Percentiles rank a stretch among this genome's conserved stretches.
Evolutionary conservation across 1,139 yeast genomes (phyloP).

Genomic region (Saccharomyces hybrid): DNA sequence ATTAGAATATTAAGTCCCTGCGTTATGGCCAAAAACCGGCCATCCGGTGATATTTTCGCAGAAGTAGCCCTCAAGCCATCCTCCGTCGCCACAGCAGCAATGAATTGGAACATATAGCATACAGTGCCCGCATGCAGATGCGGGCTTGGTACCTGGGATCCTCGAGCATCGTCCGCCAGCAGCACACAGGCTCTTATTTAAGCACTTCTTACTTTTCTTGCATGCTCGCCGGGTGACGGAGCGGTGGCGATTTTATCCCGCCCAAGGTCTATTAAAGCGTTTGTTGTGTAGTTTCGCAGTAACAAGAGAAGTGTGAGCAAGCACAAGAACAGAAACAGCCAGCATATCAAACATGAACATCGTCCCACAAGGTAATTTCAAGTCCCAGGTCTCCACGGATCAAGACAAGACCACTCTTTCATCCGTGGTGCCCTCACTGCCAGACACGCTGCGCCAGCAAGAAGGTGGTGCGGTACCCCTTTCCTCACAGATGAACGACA

Average conservation of each 20-base stretch:
- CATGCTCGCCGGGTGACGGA: background rate
- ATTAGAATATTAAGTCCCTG: slow-evolving; percentile 40
- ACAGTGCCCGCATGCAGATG: background rate
- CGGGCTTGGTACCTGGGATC: background rate
- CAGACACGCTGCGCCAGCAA: slow-evolving; percentile 31
- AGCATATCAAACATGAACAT: slow-evolving; percentile 18
- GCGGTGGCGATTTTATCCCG: background rate
- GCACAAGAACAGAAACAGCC: background rate
- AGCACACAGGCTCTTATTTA: background rate
- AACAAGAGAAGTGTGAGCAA: no score
- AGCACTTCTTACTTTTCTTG: background rate
- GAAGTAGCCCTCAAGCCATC: slow-evolving; percentile 31
- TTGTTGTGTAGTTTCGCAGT: background rate
- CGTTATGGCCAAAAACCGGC: slow-evolving; percentile 51
- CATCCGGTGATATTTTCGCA: slow-evolving; percentile 62
- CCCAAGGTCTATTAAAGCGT: background rate
- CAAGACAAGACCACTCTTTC: slow-evolving; percentile 7
- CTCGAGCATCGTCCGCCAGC: background rate
- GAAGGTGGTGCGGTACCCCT: slow-evolving; percentile 34
- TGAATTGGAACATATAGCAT: background rate
- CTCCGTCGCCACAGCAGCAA: background rate
- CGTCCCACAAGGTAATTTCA: slow-evolving; percentile 22
- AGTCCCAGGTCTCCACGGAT: slow-evolving; percentile 23
- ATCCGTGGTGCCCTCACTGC: slow-evolving; percentile 27
- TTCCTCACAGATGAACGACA: slow-evolving; percentile 64